A percentile compares a stretch with the other conserved stretches of the same genome.
These are phyloP conservation scores for Kazachstania sp. DNA, from an alignment of 1,139 yeast species.

Conservation along the genomic window DNA sequence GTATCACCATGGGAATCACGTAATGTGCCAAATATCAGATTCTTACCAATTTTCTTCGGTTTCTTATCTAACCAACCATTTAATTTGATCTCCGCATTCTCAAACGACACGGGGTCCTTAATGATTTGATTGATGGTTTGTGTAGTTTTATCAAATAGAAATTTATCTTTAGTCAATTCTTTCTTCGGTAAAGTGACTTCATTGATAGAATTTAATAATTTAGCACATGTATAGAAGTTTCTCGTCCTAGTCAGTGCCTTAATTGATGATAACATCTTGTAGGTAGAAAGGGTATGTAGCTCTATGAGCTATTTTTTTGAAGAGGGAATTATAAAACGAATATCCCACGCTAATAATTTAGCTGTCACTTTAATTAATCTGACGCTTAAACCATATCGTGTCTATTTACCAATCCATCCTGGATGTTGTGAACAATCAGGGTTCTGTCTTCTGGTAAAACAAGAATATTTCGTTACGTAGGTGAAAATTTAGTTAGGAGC, in stretches of 20 bases:
- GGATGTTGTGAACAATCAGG: too few species aligned
- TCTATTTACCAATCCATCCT: too few species aligned
- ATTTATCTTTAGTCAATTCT: conserved; percentile 1
- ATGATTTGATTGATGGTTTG: not conserved
- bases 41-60: conserved; percentile 55
- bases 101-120: not conserved
- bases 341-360: too few species aligned
- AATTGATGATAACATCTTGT: not conserved
- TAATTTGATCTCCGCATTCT: conserved; percentile 20
- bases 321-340: too few species aligned
- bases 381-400: too few species aligned
- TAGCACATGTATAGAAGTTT: not conserved
- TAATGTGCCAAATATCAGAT: conserved; percentile 56
- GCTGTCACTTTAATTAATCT: too few species aligned
- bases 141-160: conserved; percentile 2
- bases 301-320: too few species aligned
- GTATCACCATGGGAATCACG: conserved; percentile 64
- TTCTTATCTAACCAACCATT: conserved; percentile 79
- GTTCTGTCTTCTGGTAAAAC: too few species aligned
- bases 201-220: not conserved
- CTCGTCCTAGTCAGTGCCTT: not conserved
- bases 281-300: not conserved
- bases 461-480: too few species aligned
- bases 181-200: not conserved
- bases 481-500: too few species aligned